Evolutionary conservation across 202 grass and related monocot genomes (phyloP).

Genomic region (Musa balbisiana): DNA sequence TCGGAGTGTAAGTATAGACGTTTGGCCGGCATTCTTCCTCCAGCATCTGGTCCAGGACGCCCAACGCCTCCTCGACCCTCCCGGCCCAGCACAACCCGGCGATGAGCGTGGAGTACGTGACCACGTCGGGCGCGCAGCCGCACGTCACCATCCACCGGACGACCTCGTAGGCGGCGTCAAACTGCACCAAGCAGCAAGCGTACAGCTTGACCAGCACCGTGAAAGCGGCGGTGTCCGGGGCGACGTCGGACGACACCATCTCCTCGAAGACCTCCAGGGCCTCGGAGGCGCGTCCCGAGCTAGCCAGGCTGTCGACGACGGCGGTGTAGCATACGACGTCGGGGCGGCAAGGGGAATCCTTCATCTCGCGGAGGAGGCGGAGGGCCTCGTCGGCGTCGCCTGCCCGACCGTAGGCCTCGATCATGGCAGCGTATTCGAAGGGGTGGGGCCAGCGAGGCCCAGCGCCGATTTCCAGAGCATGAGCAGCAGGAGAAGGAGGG

Average conservation of each 20-base stretch:
- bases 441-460: conserved; percentile 51
- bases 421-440: conserved; percentile 78
- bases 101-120: conserved; percentile 78
- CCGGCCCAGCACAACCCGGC: conserved; percentile 53
- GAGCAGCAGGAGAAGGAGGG: conserved; percentile 1
- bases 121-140: conserved; percentile 49
- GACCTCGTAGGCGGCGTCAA: conserved; percentile 61
- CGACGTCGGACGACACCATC: conserved; percentile 38
- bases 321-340: conserved; percentile 79
- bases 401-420: conserved; percentile 35
- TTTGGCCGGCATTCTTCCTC: conserved; percentile 69
- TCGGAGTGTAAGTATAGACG: conserved; percentile 67
- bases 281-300: conserved; percentile 17
- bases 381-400: conserved; percentile 43
- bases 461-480: conserved; percentile 11
- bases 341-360: conserved; percentile 33
- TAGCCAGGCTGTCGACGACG: conserved; percentile 38
- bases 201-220: conserved; percentile 75
- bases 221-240: conserved; percentile 41
- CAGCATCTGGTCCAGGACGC: conserved; percentile 74
- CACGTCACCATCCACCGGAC: conserved; percentile 42
- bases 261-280: conserved; percentile 49
- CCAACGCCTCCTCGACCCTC: conserved; percentile 59
- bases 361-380: conserved; percentile 83
- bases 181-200: conserved; percentile 40